Conservation (phyloP, 768 basidiomycete species). For the Naganishia vishniacii region DNA sequence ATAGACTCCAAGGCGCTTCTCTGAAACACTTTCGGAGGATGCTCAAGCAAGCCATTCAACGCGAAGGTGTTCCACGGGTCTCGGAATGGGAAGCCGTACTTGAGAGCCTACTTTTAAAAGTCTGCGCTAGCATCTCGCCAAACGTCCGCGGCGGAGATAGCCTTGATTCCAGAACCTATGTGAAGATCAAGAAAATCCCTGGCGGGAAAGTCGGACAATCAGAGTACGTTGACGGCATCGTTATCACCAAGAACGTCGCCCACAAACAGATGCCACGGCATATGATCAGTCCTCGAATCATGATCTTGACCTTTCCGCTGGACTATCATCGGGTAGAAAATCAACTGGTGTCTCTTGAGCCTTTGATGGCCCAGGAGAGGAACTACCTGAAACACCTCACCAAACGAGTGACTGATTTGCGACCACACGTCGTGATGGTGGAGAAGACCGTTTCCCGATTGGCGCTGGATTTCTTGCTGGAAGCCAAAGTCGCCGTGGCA, state of each 20-base stretch:
- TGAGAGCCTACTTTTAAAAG: slow-evolving; percentile 71
- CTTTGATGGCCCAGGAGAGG: slow-evolving; percentile 84
- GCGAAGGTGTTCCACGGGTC: slow-evolving; percentile 72
- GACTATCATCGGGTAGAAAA: slow-evolving; percentile 71
- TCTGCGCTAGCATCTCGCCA: slow-evolving; percentile 65
- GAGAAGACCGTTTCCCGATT: slow-evolving; percentile 85
- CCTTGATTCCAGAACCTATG: slow-evolving; percentile 89
- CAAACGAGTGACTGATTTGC: slow-evolving; percentile 77
- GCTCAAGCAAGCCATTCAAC: slow-evolving; percentile 81
- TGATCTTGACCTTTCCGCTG: slow-evolving; percentile 87
- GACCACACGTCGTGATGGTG: slow-evolving; percentile 86
- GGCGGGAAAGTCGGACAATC: slow-evolving; percentile 87
- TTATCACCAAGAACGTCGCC: slow-evolving; percentile 95
- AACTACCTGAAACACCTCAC: slow-evolving; percentile 85
- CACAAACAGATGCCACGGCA: slow-evolving; percentile 87
- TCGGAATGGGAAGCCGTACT: slow-evolving; percentile 84
- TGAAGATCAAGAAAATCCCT: slow-evolving; percentile 97
- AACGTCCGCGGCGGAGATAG: slow-evolving; percentile 66
- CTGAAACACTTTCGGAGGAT: slow-evolving; percentile 85
- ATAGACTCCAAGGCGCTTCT: slow-evolving; percentile 72
- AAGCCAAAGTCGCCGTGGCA: slow-evolving; percentile 83
- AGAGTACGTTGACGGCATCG: slow-evolving; percentile 92
- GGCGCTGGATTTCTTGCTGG: slow-evolving; percentile 77
- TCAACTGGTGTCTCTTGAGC: slow-evolving; percentile 87
- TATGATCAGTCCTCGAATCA: slow-evolving; percentile 80